These are phyloP conservation scores for Salvia rosmarinus DNA, from an alignment of 257 asterid genomes.

Conservation along the genomic window DNA sequence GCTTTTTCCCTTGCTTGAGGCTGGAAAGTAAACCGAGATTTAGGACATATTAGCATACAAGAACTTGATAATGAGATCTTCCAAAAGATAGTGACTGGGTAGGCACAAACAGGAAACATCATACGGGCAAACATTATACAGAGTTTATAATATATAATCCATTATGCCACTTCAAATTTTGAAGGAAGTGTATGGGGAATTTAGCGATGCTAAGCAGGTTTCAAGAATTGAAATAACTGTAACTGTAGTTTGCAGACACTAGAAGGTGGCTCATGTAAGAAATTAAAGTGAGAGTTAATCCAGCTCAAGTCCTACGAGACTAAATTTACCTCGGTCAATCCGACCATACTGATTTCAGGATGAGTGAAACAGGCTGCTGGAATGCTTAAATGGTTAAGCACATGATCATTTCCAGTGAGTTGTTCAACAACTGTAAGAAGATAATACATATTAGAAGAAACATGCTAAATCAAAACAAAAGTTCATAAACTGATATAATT, in stretches of 20 bases:
- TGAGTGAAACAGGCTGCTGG: conserved; percentile 38
- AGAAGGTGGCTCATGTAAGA: background rate
- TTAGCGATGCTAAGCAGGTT: background rate
- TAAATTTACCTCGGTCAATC: conserved; percentile 75
- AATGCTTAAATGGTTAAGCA: conserved; percentile 76
- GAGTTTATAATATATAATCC: background rate
- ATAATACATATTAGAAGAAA: background rate
- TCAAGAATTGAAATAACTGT: background rate
- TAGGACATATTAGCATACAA: background rate
- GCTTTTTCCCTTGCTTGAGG: conserved; percentile 91
- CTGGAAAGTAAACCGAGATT: conserved; percentile 42
- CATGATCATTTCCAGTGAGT: conserved; percentile 75
- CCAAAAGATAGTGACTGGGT: background rate
- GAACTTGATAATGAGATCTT: background rate
- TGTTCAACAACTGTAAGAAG: conserved; percentile 68
- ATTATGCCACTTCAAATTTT: background rate
- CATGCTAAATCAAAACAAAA: background rate
- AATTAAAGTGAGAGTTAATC: background rate
- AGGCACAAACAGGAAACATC: background rate
- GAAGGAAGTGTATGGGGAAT: background rate
- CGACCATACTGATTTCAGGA: conserved; percentile 58
- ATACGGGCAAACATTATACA: background rate
- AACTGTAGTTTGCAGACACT: background rate
- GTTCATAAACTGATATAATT: background rate
- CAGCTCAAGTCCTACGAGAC: background rate